phyloP scores from a whole-genome alignment of 2,329 filamentous ascomycete genomes.

The Pseudofabraea citricarpa region DNA sequence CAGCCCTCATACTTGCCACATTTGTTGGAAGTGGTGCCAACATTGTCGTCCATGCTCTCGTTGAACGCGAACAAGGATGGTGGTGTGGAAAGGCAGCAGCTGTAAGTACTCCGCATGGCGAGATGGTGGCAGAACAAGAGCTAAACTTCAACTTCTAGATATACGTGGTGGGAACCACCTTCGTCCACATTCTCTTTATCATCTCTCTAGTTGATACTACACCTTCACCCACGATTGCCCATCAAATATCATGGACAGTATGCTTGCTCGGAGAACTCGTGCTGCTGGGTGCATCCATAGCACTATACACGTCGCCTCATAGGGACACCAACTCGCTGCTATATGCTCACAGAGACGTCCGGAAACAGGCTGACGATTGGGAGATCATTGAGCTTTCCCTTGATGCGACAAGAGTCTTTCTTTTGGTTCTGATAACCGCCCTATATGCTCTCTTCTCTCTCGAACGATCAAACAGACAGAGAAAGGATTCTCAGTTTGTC shows the following conservation, averaged over 20 bases:
- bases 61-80: slow-evolving; percentile 60
- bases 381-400: slow-evolving; percentile 62
- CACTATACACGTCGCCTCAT: slow-evolving; percentile 64
- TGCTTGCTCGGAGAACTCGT: slow-evolving; percentile 68
- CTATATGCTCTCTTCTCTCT: slow-evolving; percentile 54
- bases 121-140: slow-evolving; percentile 3
- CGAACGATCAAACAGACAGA: slow-evolving; percentile 18
- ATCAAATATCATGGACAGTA: slow-evolving; percentile 74
- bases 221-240: slow-evolving; percentile 73
- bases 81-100: slow-evolving; percentile 78
- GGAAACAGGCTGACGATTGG: slow-evolving; percentile 42
- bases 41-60: slow-evolving; percentile 70
- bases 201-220: slow-evolving; percentile 82
- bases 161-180: slow-evolving; percentile 78
- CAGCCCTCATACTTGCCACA: slow-evolving; percentile 64
- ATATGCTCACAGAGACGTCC: slow-evolving; percentile 32
- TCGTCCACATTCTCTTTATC: slow-evolving; percentile 80
- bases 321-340: slow-evolving; percentile 44
- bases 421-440: slow-evolving; percentile 48
- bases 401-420: slow-evolving; percentile 61
- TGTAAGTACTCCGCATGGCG: slow-evolving; percentile 45
- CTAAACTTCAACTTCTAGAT: slow-evolving; percentile 48
- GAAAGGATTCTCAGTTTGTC: slow-evolving; percentile 22
- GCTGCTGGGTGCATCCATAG: slow-evolving; percentile 64
- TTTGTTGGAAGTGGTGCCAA: slow-evolving; percentile 72